phyloP scores from a whole-genome alignment of 2,329 filamentous ascomycete genomes.

The Aureobasidium sp. region DNA sequence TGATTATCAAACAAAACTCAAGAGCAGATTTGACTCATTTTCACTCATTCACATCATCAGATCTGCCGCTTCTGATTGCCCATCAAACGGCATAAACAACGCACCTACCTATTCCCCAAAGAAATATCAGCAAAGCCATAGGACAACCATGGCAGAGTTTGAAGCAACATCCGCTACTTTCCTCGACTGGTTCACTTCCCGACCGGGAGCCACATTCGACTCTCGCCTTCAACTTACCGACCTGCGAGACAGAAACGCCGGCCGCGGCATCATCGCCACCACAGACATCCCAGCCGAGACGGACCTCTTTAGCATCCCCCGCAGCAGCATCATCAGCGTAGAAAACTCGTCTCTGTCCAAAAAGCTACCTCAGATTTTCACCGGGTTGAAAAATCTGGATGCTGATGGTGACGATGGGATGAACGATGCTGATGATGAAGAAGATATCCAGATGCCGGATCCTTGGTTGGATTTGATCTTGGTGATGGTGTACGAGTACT shows the following conservation, averaged over 20 bases:
- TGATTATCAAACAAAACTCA: no score
- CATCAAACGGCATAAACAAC: neutral
- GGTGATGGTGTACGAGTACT: constrained; percentile 70
- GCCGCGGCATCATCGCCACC: constrained; percentile 60
- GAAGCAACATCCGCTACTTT: constrained; percentile 33
- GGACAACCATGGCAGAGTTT: constrained; percentile 12
- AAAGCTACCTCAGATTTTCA: constrained; percentile 30
- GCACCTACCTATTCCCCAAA: neutral
- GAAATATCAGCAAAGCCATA: neutral
- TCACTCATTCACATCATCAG: no score
- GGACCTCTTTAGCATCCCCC: constrained; percentile 73
- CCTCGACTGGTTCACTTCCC: constrained; percentile 49
- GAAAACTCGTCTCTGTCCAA: constrained; percentile 63
- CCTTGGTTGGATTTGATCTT: constrained; percentile 59
- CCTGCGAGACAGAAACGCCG: constrained; percentile 48
- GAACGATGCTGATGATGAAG: constrained; percentile 22
- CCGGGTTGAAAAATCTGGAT: neutral
- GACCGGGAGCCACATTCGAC: constrained; percentile 47
- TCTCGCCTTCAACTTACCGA: constrained; percentile 53
- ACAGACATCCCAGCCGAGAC: constrained; percentile 66
- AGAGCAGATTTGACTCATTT: neutral
- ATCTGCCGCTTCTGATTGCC: no score
- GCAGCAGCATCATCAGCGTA: constrained; percentile 61
- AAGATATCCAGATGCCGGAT: constrained; percentile 30
- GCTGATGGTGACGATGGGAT: neutral